Evolutionary conservation across 805 yeast species (phyloP), one percentile per base, ranked within the genome.

Genomic region (Cyberlindnera saturnus): DNA sequence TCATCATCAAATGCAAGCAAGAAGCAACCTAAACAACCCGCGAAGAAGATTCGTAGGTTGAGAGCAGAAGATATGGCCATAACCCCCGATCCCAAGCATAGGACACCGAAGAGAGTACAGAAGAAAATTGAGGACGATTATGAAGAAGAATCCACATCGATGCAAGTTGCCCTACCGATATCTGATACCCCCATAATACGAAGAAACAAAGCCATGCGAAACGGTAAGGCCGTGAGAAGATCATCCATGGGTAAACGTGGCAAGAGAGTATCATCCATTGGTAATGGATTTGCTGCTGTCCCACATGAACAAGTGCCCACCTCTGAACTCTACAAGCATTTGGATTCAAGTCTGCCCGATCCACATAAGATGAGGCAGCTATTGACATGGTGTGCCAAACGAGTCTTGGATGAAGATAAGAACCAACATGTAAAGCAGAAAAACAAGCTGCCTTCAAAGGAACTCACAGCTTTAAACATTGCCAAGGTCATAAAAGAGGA

Each of bases 361-460:
- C 88, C 90, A 3, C 83, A 81, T 51, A 70, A 79, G 48, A 79
- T 86, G 82, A 69, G 82, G 48, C 88, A 82, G 53, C 58, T 86
- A 23, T 57, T 85, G 38, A 66, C 76, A 3, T 84, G 91, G 93
- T 77, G 86, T 49, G 69, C 78, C 29, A 75, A 75, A 46, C 69
- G 81, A 51, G 67, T 70, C 9, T 47, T 56, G 17, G 57, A 58
- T 11, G 53, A 51, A 23, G 57, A 52, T 32, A 50, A 66, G 62
- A 39, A 59, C 50, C 33, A 53, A 49, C 46, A 49, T 32, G 43
- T 50, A 41, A 44, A 46, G 34, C 52, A 50, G 50, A 50, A 61
- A 45, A 52, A 50, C 48, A 45, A 57, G 40, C 31, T 57, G 39
- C 53, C 57, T 3, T 54, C 52, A 15, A 74, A 71, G 34, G 69